Percentiles rank a stretch among this genome's conserved stretches.
Evolutionary conservation across 1,284 basidiomycete species (phyloP).

Genomic region (Marasmius fiardii): DNA sequence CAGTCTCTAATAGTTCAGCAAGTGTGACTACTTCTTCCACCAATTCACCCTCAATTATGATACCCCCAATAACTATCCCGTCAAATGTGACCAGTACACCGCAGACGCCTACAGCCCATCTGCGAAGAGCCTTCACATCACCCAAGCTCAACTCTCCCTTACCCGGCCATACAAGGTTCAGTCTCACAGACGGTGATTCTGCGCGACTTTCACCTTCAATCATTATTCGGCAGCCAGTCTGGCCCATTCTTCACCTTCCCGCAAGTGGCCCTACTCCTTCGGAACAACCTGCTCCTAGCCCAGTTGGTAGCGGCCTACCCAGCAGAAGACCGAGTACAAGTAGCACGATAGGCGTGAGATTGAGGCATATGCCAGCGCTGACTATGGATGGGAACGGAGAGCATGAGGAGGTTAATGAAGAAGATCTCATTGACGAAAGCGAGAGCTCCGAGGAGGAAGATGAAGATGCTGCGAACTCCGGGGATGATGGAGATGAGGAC

Average conservation of each 20-base stretch:
- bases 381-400: slow-evolving; percentile 42
- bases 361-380: slow-evolving; percentile 37
- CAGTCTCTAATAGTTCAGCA: background rate
- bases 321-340: background rate
- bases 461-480: slow-evolving; percentile 17
- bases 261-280: background rate
- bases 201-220: slow-evolving; percentile 1
- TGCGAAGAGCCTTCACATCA: background rate
- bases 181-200: slow-evolving; percentile 7
- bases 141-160: slow-evolving; percentile 12
- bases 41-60: background rate
- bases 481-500: slow-evolving; percentile 14
- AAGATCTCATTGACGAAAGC: slow-evolving; percentile 17
- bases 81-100: background rate
- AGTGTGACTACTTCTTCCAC: background rate
- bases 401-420: slow-evolving; percentile 30
- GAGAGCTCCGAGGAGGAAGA: slow-evolving; percentile 22
- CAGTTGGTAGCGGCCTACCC: background rate
- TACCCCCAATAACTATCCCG: too few species aligned
- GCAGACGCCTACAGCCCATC: background rate
- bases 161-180: slow-evolving; percentile 8
- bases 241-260: background rate
- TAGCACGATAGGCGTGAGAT: slow-evolving; percentile 10
- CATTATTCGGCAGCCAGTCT: background rate
- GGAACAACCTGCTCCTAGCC: slow-evolving; percentile 7